These are phyloP conservation scores for Tulasnella sp. DNA, from an alignment of 768 basidiomycete genomes.

Conservation along the genomic window DNA sequence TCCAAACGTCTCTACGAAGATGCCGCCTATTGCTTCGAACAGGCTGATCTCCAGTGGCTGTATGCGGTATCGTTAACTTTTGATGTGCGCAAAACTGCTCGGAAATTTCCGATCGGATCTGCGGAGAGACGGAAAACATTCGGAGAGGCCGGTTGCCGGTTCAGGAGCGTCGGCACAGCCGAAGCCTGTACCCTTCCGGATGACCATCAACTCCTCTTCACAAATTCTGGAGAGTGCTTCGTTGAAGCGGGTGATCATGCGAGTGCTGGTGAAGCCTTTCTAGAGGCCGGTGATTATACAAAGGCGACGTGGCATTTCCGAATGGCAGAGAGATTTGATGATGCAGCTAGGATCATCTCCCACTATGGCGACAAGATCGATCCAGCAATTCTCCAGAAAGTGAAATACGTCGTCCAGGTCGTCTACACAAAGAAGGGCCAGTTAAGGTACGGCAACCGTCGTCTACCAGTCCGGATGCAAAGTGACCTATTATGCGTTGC, in stretches of 20 bases:
- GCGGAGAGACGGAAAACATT: neutral
- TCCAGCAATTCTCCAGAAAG: constrained; percentile 24
- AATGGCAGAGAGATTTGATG: constrained; percentile 9
- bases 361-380: constrained; percentile 29
- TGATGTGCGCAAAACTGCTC: neutral
- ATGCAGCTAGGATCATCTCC: neutral
- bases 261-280: neutral
- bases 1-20: neutral
- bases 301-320: constrained; percentile 10
- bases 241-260: neutral
- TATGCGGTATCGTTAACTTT: neutral
- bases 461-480: neutral
- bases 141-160: neutral
- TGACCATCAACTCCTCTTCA: neutral
- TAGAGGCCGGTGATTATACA: constrained; percentile 10
- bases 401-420: constrained; percentile 36
- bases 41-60: neutral
- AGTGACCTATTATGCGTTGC: neutral
- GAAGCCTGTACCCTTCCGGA: neutral
- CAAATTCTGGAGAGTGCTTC: constrained; percentile 12
- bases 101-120: neutral
- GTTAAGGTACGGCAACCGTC: constrained; percentile 26
- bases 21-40: constrained; percentile 9
- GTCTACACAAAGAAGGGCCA: constrained; percentile 34
- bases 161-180: neutral